Conservation (phyloP, 306 rosid genomes). For the Corylus heterophylla region DNA sequence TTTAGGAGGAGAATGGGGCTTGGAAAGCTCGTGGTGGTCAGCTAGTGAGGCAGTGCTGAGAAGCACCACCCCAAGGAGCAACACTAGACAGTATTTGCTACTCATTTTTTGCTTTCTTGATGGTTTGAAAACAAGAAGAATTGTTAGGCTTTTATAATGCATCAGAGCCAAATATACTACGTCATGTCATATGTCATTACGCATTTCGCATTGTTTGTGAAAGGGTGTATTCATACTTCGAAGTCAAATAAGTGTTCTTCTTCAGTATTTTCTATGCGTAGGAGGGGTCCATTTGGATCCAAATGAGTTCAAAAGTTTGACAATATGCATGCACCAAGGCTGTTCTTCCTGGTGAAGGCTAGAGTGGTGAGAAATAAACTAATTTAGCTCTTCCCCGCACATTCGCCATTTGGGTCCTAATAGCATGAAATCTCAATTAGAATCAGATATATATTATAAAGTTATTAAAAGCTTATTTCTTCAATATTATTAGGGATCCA, state of each 20-base stretch:
- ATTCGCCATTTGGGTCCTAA: too few relatives aligned
- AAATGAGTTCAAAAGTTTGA: background rate
- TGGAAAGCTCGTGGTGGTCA: background rate
- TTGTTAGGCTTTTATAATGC: background rate
- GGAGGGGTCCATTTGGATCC: background rate
- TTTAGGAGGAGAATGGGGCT: slow-evolving; percentile 7
- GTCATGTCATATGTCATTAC: background rate
- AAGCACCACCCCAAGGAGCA: slow-evolving; percentile 7
- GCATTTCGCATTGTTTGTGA: background rate
- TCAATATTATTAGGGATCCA: background rate
- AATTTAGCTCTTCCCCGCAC: too few relatives aligned
- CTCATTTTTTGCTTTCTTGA: background rate
- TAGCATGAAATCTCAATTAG: too few relatives aligned
- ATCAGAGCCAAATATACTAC: background rate
- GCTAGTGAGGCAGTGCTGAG: slow-evolving; percentile 3
- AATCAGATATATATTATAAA: too few relatives aligned
- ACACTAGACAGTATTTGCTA: slow-evolving; percentile 1
- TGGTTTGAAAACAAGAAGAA: background rate
- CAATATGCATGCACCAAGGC: too few relatives aligned
- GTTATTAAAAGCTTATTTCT: background rate
- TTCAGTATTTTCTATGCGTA: background rate
- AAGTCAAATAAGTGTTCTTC: background rate
- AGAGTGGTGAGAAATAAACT: too few relatives aligned
- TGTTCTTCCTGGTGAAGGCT: background rate
- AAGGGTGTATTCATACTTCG: background rate